A percentile compares a stretch with the other conserved stretches of the same genome.
Conservation (phyloP, 768 basidiomycete genomes). For the Russula virescens region DNA sequence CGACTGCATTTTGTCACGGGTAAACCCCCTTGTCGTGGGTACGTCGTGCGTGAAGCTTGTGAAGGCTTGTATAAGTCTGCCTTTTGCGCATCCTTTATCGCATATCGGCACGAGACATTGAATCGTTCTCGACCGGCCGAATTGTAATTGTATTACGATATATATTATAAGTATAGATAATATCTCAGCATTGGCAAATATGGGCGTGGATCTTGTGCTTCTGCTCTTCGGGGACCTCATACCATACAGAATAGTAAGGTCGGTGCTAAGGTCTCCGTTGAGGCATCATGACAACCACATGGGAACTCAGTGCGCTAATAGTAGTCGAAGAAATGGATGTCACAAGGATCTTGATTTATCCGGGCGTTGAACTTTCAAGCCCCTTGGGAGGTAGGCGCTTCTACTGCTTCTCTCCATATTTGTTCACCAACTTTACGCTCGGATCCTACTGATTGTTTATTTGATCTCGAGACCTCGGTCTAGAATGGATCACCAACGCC, state of each 20-base stretch:
- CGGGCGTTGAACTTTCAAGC: background rate
- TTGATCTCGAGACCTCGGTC: background rate
- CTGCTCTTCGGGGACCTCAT: background rate
- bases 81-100: no score
- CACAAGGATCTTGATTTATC: background rate
- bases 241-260: background rate
- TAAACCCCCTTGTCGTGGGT: no score
- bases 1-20: background rate
- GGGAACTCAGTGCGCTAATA: background rate
- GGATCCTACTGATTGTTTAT: background rate
- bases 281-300: background rate
- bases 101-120: no score
- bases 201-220: background rate
- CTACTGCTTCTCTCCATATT: background rate
- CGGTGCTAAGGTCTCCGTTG: background rate
- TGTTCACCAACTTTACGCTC: background rate
- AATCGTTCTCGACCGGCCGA: no score
- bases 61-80: no score
- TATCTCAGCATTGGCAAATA: background rate
- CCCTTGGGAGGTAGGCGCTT: background rate
- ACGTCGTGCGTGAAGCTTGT: no score
- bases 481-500: background rate
- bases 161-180: no score
- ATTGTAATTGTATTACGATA: no score
- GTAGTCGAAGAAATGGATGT: background rate